phyloP scores from a whole-genome alignment of 108 stramenopile genomes.

The Cyclostephanos invisitatus region DNA sequence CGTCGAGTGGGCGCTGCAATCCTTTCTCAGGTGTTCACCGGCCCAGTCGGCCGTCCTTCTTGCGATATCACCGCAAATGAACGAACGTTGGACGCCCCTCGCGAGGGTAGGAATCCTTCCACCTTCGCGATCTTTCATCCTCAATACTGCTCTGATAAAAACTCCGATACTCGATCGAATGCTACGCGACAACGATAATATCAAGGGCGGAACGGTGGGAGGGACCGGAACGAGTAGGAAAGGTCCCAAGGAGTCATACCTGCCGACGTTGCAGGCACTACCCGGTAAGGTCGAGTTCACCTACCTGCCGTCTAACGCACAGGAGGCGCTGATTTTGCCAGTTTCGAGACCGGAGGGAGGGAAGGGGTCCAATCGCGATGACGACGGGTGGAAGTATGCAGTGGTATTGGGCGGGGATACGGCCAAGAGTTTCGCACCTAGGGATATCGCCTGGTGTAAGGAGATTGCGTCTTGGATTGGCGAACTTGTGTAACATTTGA shows the following conservation, averaged over 20 bases:
- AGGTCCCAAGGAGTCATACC: slow-evolving; percentile 69
- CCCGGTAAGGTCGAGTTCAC: slow-evolving; percentile 81
- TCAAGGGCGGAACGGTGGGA: slow-evolving; percentile 37
- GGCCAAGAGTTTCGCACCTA: slow-evolving; percentile 80
- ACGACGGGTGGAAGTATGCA: slow-evolving; percentile 32
- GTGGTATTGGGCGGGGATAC: slow-evolving; percentile 77
- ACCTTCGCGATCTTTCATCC: slow-evolving; percentile 9
- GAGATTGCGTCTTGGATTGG: slow-evolving; percentile 69
- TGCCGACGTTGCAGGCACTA: slow-evolving; percentile 82
- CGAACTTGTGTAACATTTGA: slow-evolving; percentile 6
- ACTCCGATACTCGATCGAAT: slow-evolving; percentile 81
- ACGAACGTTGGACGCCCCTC: slow-evolving; percentile 48
- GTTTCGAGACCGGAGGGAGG: slow-evolving; percentile 10
- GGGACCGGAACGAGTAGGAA: slow-evolving; percentile 12
- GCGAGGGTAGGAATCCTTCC: slow-evolving; percentile 67
- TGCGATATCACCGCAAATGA: slow-evolving; percentile 11
- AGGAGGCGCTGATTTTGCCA: slow-evolving; percentile 72
- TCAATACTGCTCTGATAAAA: slow-evolving; percentile 4
- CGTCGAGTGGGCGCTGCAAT: slow-evolving; percentile 62
- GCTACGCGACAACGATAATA: slow-evolving; percentile 34
- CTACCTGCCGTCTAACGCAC: slow-evolving; percentile 76
- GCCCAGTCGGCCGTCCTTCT: slow-evolving; percentile 70
- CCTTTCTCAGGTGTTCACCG: slow-evolving; percentile 67
- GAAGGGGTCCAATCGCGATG: neutral
- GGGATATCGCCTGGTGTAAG: slow-evolving; percentile 82